Percentiles rank a stretch among this genome's conserved stretches.
These are phyloP conservation scores for Diaporthe nobilis DNA, from an alignment of 2,329 filamentous ascomycete species.

Conservation along the genomic window DNA sequence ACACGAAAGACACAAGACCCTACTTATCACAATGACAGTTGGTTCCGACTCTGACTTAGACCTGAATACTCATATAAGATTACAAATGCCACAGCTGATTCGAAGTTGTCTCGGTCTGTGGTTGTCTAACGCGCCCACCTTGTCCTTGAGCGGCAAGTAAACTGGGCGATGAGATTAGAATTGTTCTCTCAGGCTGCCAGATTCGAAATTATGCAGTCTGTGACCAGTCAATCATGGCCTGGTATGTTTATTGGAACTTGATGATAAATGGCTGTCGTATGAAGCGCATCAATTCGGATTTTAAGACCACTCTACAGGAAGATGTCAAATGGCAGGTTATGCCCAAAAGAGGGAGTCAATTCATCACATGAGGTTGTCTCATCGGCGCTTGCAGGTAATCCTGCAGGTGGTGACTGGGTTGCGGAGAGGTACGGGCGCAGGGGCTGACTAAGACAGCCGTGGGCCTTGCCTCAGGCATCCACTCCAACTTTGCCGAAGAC, in stretches of 20 bases:
- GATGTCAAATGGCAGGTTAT: no score
- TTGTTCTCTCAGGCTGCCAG: neutral
- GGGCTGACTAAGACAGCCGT: conserved; percentile 28
- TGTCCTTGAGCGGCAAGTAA: neutral
- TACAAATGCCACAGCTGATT: neutral
- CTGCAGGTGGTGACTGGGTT: neutral
- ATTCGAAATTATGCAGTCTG: neutral
- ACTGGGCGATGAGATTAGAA: neutral
- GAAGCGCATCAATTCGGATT: no score
- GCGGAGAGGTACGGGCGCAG: neutral
- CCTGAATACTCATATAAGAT: neutral
- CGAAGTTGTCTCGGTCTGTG: neutral
- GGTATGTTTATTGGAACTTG: neutral
- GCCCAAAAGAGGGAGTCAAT: no score
- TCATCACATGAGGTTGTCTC: no score
- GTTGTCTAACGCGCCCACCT: neutral
- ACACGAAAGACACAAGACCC: neutral
- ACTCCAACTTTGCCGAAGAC: conserved; percentile 41
- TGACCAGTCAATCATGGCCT: neutral
- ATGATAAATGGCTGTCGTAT: neutral
- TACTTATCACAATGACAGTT: neutral
- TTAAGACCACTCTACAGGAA: no score
- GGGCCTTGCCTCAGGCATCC: conserved; percentile 31
- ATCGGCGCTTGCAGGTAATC: no score
- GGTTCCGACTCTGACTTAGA: neutral